Evolutionary conservation across 306 rosid genomes (phyloP).

Genomic region (Castanopsis chinensis): DNA sequence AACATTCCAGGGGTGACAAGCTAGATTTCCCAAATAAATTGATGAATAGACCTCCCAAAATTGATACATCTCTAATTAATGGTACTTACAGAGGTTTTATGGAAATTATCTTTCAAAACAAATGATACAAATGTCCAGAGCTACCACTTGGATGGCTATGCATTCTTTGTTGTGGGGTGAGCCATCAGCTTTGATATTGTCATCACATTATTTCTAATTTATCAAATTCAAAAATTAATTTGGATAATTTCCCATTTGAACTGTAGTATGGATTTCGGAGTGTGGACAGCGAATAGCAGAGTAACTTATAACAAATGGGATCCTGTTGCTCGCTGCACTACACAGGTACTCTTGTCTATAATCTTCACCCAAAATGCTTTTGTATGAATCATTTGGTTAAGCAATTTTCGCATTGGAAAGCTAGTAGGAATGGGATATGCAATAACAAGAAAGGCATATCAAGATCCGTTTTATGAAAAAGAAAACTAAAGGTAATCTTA

Average conservation of each 20-base stretch:
- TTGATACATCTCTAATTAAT: constrained; percentile 76
- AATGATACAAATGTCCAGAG: constrained; percentile 72
- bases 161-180: constrained; percentile 87
- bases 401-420: not conserved
- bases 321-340: constrained; percentile 74
- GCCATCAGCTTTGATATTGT: constrained; percentile 28
- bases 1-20: constrained; percentile 70
- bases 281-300: constrained; percentile 87
- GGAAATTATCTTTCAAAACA: constrained; percentile 86
- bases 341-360: constrained; percentile 51
- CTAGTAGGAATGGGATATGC: not conserved
- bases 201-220: not conserved
- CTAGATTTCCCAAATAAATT: constrained; percentile 74
- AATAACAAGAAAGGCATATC: not conserved
- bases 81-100: constrained; percentile 71
- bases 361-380: constrained; percentile 1
- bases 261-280: constrained; percentile 84
- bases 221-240: constrained; percentile 6
- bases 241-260: constrained; percentile 24
- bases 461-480: not conserved
- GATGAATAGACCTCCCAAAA: constrained; percentile 68
- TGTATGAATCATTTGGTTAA: constrained; percentile 6
- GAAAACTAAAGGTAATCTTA: not conserved
- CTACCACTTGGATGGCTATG: constrained; percentile 86
- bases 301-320: constrained; percentile 80